Evolutionary conservation across 768 basidiomycete species (phyloP), one percentile per base, ranked within the genome.

Genomic region (Dioszegia crocea): DNA sequence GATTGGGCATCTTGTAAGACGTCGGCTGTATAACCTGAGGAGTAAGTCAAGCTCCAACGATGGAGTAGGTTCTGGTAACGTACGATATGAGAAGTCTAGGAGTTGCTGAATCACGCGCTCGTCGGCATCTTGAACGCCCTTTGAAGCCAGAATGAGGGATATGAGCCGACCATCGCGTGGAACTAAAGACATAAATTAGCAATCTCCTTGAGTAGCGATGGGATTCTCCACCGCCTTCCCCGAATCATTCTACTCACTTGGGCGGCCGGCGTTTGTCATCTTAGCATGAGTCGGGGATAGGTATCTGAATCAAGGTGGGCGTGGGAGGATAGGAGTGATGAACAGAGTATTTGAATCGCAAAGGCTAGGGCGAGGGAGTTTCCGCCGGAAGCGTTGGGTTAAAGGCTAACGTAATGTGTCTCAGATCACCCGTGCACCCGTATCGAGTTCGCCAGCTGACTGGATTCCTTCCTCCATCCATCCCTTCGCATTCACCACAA

Each of bases 11-110:
- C 73, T 12, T 65, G 59, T 9, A 80, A 52, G 29, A 80, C 66
- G 43, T 80, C 80, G 8, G 74, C 72, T 1, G 79, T 80, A 62
- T 80, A 80, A 8, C 80, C 79, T 80, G 59, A n/a, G n/a, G n/a
- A n/a, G n/a, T 26, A 53, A 33, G 14, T 33, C 33, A 33, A n/a
- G n/a, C n/a, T n/a, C n/a, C n/a, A n/a, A n/a, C n/a, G n/a, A 26
- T 30, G 23, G 21, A 46, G 21, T 6, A 46, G 45, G 21, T 24
- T 43, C 12, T 43, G 41, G 41, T 43, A 33, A 43, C 78, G 52
- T 19, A 80, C 80, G 77, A 61, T 80, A 78, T 1, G 80, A 73
- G 53, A 80, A 80, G 59, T 80, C 79, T 49, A 79, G 65, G 26
- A 80, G 65, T 66, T 79, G 78, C 29, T 78, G 76, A 0, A 80